These are phyloP conservation scores for Cercospora janseana DNA, from an alignment of 2,329 filamentous ascomycete species.

Conservation along the genomic window DNA sequence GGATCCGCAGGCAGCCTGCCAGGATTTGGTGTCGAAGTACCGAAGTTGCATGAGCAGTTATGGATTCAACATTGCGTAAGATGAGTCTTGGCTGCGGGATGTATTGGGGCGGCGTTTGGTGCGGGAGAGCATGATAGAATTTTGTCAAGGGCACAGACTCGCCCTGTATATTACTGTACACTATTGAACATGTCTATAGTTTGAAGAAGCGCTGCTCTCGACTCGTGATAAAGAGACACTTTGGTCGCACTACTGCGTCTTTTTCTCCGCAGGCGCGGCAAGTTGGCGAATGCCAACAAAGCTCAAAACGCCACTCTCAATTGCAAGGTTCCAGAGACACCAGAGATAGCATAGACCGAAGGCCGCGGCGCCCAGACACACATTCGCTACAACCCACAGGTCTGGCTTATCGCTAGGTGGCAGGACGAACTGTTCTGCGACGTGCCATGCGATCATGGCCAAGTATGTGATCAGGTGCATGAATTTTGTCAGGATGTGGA, in stretches of 20 bases:
- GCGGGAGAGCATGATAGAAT: conserved; percentile 7
- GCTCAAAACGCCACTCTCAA: conserved; percentile 54
- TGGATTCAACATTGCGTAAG: conserved; percentile 66
- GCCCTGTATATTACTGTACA: conserved; percentile 21
- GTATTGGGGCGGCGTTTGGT: conserved; percentile 10
- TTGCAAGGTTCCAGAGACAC: conserved; percentile 71
- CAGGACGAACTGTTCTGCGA: conserved; percentile 64
- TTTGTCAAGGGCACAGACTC: conserved; percentile 5
- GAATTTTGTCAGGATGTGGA: conserved; percentile 51
- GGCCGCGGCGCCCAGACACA: conserved; percentile 77
- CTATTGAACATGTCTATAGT: conserved; percentile 18
- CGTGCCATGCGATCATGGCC: conserved; percentile 77
- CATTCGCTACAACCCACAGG: conserved; percentile 90
- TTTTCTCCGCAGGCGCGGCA: conserved; percentile 37
- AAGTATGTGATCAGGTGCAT: conserved; percentile 75
- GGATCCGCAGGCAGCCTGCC: conserved; percentile 81
- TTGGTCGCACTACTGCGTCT: conserved; percentile 37
- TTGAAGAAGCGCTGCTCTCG: conserved; percentile 11
- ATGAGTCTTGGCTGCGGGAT: neutral
- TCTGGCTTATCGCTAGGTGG: conserved; percentile 81
- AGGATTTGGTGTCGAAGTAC: conserved; percentile 79
- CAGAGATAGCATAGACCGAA: conserved; percentile 88
- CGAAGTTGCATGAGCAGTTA: conserved; percentile 88
- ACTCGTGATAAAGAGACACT: neutral
- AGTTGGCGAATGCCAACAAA: conserved; percentile 22